Conservation (phyloP, 192 early-diverging fungal species). For the Coemansia sp. region DNA sequence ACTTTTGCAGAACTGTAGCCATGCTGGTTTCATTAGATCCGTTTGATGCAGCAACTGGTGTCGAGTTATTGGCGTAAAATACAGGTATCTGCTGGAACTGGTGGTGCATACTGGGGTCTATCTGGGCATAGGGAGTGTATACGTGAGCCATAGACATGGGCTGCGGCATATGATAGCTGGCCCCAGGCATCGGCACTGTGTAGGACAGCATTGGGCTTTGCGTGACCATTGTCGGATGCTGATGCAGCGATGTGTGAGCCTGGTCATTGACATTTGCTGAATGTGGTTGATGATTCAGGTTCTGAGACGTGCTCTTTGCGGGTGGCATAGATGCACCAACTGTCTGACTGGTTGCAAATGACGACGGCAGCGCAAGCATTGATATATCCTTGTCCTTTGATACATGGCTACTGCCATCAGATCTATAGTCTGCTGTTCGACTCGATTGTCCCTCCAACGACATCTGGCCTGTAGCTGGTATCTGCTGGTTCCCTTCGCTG, state of each 20-base stretch:
- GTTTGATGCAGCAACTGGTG: not conserved
- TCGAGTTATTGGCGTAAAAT: not conserved
- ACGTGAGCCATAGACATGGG: slow-evolving; percentile 15
- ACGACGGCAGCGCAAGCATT: not conserved
- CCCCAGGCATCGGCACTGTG: slow-evolving; percentile 18
- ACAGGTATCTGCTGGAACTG: slow-evolving; percentile 14
- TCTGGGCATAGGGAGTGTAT: slow-evolving; percentile 8
- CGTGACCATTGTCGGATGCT: not conserved
- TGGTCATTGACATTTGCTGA: too few species aligned
- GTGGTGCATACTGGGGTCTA: slow-evolving; percentile 7
- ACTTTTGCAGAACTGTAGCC: slow-evolving; percentile 26
- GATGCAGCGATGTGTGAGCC: not conserved
- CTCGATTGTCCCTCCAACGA: not conserved
- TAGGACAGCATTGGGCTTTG: slow-evolving; percentile 9
- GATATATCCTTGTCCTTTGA: not conserved
- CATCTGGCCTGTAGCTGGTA: not conserved
- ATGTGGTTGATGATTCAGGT: too few species aligned
- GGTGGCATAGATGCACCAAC: not conserved
- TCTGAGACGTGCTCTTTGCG: not conserved
- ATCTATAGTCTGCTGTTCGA: not conserved
- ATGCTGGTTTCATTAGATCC: slow-evolving; percentile 12
- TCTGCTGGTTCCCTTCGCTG: not conserved
- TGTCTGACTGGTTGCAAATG: not conserved
- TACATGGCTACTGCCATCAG: not conserved
- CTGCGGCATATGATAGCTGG: slow-evolving; percentile 21